These are phyloP conservation scores for Chlorella sp. DNA, from an alignment of 139 green algal species.

Conservation along the genomic window DNA sequence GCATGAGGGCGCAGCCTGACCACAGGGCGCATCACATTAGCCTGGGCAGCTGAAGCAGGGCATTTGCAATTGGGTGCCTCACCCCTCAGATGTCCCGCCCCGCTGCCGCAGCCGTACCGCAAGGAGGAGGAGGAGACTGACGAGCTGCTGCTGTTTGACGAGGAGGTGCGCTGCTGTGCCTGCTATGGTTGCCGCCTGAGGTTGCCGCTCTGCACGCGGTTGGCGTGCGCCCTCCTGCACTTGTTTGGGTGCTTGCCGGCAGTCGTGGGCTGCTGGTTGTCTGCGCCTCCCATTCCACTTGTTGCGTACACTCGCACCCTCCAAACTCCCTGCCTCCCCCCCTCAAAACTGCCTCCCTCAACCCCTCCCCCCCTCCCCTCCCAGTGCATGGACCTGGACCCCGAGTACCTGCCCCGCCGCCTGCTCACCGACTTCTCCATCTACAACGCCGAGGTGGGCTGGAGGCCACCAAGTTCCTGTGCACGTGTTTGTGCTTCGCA, in stretches of 20 bases:
- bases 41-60: too few relatives aligned
- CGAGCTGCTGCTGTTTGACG: slow-evolving; percentile 87
- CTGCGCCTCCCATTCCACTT: background rate
- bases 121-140: slow-evolving; percentile 87
- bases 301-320: too few relatives aligned
- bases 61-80: too few relatives aligned
- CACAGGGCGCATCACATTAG: too few relatives aligned
- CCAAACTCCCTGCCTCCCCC: too few relatives aligned
- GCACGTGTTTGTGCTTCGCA: too few relatives aligned
- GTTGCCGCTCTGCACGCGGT: too few relatives aligned
- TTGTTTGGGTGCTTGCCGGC: background rate
- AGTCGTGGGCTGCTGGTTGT: background rate
- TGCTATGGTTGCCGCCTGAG: too few relatives aligned
- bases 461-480: background rate
- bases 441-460: slow-evolving; percentile 82
- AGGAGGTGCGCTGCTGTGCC: slow-evolving; percentile 59
- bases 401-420: slow-evolving; percentile 78
- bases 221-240: too few relatives aligned
- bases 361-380: background rate
- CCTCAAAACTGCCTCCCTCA: too few relatives aligned
- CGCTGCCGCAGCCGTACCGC: slow-evolving; percentile 66
- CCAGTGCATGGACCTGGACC: slow-evolving; percentile 50
- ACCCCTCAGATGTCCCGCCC: too few relatives aligned
- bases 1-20: too few relatives aligned
- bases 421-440: slow-evolving; percentile 84